Evolutionary conservation across 495 filamentous ascomycete species (phyloP), one percentile per base, ranked within the genome.

Genomic region (Cercophora samala): DNA sequence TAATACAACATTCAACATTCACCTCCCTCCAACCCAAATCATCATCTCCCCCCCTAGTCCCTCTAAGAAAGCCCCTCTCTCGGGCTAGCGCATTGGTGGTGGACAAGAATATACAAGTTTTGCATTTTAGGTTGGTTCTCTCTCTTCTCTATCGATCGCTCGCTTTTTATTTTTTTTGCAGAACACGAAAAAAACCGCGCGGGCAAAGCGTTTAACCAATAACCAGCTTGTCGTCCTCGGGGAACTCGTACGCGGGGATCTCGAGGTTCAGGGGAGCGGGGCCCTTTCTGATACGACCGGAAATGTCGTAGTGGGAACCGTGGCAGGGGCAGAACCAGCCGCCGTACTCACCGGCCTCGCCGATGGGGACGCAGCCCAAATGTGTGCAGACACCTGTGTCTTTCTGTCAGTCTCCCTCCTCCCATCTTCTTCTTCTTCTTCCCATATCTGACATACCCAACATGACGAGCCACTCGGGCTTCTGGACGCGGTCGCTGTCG

Each of bases 241-340:
- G 84, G 85, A 96, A 93, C 70, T 88, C 89, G 84, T 99, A 99
- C 75, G 75, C 72, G 68, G 95, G 95, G 69, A 99, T 88, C 86
- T 97, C 95, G 73, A 99, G 86, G 85, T 99, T 99, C 74, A 98
- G 85, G 68, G 95, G 95, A 64, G 95, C 95, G 60, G 95, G 95
- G 23, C 95, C 95, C 86, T 91, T 97, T 80, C 95, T 88, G 82
- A 93, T 90, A 78, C 95, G 92, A 76, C 95, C 95, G 68, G 92
- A 97, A 81, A 99, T 97, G 81, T 99, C 95, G 87, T 99, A 99
- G 85, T 99, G 95, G 65, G 93, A 97, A 77, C 95, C 95, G 86
- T 99, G 95, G 89, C 95, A 99, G 68, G 95, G 95, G 85, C 95
- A 99, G 89, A 99, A 99, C 95, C 95, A 99, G 75, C 95, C 95